Base-by-base conservation (phyloP, 2,329 filamentous ascomycete genomes). In the Gremmenia infestans region DNA sequence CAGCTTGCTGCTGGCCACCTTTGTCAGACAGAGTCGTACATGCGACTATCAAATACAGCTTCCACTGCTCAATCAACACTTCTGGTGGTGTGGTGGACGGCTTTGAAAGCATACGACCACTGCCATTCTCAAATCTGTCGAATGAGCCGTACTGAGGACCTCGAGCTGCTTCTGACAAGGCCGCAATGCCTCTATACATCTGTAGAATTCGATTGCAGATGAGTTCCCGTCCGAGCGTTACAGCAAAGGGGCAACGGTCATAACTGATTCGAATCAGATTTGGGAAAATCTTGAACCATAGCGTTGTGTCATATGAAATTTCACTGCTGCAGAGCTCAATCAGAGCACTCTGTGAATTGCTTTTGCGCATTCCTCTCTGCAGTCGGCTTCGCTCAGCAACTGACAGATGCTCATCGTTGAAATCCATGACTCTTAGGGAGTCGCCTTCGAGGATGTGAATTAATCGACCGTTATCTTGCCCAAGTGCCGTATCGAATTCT, bases 201-300 rank as follows among this genome's bases (percentile, higher is more conserved):
- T 97, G 91, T 35, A 95, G 78, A 48, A 97, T 86, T 55, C 94
- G 85, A 61, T 93, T 91, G 72, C 93, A 97, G 45, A 99, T 89
- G 56, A 97, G 83, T 67, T 97, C 93, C 57, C 95, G 83, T 25
- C 91, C 91, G 48, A 97, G 83, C 0, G 90, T 92, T 36, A 97
- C 89, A 2, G 93, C 91, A 65, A 96, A 92, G 0, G 91, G 89
- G 65, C 93, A 99, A 57, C 88, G 88, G 63, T 97, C 90, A 67
- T 91, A 95, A 56, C 91, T 91, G 63, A 96, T 87, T 11, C 91
- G 85, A 55, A 99, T 89, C 35, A 99, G 80, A 67, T 97, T 97
- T 3, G 94, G 95, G 67, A 99, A 99, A 17, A 97, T 87, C 68
- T 97, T 99, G 74, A 94, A 95, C 94, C 94, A 99, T 12, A 99